These are phyloP conservation scores for Pichia terricola DNA, from an alignment of 1,139 yeast genomes.

Conservation along the genomic window DNA sequence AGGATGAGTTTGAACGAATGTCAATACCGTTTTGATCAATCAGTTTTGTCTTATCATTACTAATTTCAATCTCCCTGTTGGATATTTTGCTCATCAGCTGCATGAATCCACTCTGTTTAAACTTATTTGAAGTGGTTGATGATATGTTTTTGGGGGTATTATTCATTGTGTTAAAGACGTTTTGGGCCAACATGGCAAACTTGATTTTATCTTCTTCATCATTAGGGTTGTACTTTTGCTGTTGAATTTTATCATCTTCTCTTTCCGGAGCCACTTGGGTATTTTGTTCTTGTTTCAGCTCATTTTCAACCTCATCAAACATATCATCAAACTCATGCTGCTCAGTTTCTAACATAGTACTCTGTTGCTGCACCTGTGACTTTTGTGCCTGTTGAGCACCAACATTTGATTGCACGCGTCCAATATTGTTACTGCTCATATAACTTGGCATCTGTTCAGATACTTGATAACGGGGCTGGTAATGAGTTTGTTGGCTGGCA, in stretches of 20 bases:
- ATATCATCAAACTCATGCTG: constrained; percentile 15
- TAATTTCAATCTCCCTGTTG: constrained; percentile 24
- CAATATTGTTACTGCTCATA: too few species aligned
- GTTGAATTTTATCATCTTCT: constrained; percentile 1
- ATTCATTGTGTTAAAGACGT: constrained; percentile 25
- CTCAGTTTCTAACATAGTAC: not conserved
- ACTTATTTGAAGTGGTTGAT: constrained; percentile 18
- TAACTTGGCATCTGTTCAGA: too few species aligned
- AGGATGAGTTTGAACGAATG: constrained; percentile 1
- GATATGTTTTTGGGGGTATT: constrained; percentile 21
- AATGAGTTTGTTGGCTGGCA: too few species aligned
- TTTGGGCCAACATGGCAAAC: constrained; percentile 25
- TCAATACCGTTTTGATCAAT: constrained; percentile 15
- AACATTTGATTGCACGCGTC: too few species aligned
- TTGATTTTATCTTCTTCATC: constrained; percentile 20
- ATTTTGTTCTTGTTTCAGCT: constrained; percentile 7
- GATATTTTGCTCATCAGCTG: constrained; percentile 25
- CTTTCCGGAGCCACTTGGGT: constrained; percentile 4
- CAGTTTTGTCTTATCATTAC: constrained; percentile 19
- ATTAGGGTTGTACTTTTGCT: not conserved
- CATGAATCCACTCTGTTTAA: constrained; percentile 25
- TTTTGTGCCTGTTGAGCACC: not conserved
- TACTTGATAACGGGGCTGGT: too few species aligned
- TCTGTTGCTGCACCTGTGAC: not conserved
- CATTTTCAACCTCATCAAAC: constrained; percentile 17